Percentiles rank a stretch among this genome's conserved stretches.
phyloP scores from a whole-genome alignment of 2,329 filamentous ascomycete species.

The Scleromitrula shiraiana region DNA sequence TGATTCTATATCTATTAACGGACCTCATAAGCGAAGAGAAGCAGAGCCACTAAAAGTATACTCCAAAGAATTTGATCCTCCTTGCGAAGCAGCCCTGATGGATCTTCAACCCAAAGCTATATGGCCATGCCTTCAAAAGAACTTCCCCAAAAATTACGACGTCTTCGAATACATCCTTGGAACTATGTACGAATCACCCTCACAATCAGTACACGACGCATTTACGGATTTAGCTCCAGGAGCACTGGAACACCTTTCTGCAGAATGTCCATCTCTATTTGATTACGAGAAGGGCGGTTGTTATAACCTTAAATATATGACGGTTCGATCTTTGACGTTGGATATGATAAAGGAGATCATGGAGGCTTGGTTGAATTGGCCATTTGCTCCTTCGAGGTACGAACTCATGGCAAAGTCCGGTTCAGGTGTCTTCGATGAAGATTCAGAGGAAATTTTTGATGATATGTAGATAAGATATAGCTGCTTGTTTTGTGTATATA shows the following conservation, averaged over 20 bases:
- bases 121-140: constrained; percentile 40
- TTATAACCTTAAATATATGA: constrained; percentile 34
- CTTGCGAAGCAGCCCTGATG: constrained; percentile 47
- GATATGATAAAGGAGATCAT: constrained; percentile 50
- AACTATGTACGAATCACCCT: constrained; percentile 32
- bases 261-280: constrained; percentile 39
- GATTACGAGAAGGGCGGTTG: constrained; percentile 42
- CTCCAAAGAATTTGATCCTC: constrained; percentile 59
- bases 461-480: no score
- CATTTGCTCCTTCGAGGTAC: constrained; percentile 55
- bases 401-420: constrained; percentile 37
- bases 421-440: constrained; percentile 1
- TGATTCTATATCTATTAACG: no score
- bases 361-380: constrained; percentile 57
- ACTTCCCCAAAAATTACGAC: constrained; percentile 33
- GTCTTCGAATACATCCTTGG: constrained; percentile 45
- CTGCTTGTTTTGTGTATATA: background rate
- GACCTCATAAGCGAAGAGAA: constrained; percentile 32
- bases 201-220: constrained; percentile 33
- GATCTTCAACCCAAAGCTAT: constrained; percentile 57
- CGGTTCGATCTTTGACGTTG: constrained; percentile 42
- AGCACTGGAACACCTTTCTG: constrained; percentile 45
- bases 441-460: background rate
- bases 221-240: constrained; percentile 52
- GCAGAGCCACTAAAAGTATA: constrained; percentile 60